These are phyloP conservation scores for Annulohypoxylon moriforme DNA, from an alignment of 495 filamentous ascomycete genomes.

Conservation along the genomic window DNA sequence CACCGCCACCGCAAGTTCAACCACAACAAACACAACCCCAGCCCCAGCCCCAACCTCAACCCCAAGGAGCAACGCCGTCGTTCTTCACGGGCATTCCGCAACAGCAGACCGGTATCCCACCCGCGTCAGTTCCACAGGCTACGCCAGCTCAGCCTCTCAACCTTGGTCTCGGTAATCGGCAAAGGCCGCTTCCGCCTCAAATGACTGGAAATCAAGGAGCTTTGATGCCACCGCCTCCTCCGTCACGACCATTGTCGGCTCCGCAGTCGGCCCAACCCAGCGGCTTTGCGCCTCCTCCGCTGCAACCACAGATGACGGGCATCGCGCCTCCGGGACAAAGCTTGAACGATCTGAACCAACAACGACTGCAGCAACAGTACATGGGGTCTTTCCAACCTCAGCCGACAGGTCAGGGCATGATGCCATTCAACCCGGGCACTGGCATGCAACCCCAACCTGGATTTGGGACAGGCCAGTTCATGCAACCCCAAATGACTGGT, in stretches of 20 bases:
- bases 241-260: conserved; percentile 85
- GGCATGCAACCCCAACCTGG: conserved; percentile 66
- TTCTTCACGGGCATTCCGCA: conserved; percentile 59
- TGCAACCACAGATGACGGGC: conserved; percentile 91
- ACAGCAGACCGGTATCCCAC: conserved; percentile 41
- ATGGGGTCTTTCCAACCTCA: conserved; percentile 55
- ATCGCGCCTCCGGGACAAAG: conserved; percentile 81
- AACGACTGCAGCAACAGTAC: conserved; percentile 70
- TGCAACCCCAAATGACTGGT: conserved; percentile 59
- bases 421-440: conserved; percentile 48
- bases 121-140: conserved; percentile 48
- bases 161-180: conserved; percentile 63
- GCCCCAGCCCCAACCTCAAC: conserved; percentile 54
- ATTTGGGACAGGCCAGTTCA: conserved; percentile 66
- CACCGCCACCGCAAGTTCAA: conserved; percentile 49
- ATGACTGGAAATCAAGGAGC: conserved; percentile 67
- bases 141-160: conserved; percentile 49
- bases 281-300: conserved; percentile 74
- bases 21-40: conserved; percentile 63
- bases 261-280: conserved; percentile 84
- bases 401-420: conserved; percentile 57
- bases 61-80: conserved; percentile 62
- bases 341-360: conserved; percentile 75
- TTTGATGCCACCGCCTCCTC: conserved; percentile 80
- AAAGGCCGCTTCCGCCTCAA: conserved; percentile 79